A percentile compares a stretch with the other conserved stretches of the same genome.
Evolutionary conservation across 2,329 filamentous ascomycete genomes (phyloP).

Genomic region (Aspergillus sp.): DNA sequence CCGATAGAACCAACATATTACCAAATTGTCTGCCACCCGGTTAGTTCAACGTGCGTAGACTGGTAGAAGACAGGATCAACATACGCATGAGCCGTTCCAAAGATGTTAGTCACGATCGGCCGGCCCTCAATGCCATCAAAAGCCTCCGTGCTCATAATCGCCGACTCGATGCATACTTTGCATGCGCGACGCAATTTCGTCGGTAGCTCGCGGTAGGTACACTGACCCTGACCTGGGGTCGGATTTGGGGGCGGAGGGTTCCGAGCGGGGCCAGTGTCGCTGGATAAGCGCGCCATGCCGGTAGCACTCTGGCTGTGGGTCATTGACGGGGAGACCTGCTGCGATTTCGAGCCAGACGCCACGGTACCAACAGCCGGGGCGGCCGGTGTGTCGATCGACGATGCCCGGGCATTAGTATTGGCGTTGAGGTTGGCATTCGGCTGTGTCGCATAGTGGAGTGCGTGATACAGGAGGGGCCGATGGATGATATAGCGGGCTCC

Average conservation of each 20-base stretch:
- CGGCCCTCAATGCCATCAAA: constrained; percentile 66
- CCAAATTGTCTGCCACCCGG: constrained; percentile 76
- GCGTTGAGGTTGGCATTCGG: constrained; percentile 17
- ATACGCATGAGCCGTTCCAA: constrained; percentile 94
- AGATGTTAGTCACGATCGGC: constrained; percentile 89
- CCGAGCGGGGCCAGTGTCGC: constrained; percentile 33
- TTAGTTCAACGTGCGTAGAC: neutral
- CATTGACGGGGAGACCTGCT: constrained; percentile 37
- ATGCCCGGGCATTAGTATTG: constrained; percentile 36
- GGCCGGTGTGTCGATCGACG: constrained; percentile 30
- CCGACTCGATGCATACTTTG: constrained; percentile 63
- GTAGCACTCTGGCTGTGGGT: constrained; percentile 27
- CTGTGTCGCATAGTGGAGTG: constrained; percentile 48
- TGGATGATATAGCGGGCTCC: constrained; percentile 88
- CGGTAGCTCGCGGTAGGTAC: constrained; percentile 30
- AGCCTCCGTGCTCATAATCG: constrained; percentile 80
- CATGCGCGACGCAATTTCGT: constrained; percentile 55
- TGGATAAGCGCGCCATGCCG: constrained; percentile 30
- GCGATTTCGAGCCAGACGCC: constrained; percentile 25
- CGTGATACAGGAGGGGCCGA: constrained; percentile 68
- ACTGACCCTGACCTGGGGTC: neutral
- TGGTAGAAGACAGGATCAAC: constrained; percentile 27
- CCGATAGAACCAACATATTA: constrained; percentile 86
- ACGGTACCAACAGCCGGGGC: constrained; percentile 1
- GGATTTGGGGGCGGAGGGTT: constrained; percentile 3